A percentile compares a stretch with the other conserved stretches of the same genome.
Conservation (phyloP, 169 alveolate species). For the Eimeria falciformis region DNA sequence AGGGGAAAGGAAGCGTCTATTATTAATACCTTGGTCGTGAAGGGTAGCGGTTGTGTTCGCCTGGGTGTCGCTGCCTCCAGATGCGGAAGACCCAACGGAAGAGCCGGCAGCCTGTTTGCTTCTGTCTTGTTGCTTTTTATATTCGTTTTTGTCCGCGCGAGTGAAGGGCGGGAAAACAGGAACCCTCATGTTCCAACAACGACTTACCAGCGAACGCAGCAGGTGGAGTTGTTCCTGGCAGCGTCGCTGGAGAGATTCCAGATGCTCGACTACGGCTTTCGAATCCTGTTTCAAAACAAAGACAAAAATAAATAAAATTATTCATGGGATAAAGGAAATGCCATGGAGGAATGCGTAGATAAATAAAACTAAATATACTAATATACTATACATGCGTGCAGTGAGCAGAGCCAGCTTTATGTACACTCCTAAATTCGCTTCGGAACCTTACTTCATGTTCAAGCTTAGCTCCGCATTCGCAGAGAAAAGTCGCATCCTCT, state of each 20-base stretch:
- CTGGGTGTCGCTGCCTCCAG: background rate
- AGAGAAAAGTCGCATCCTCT: conserved; percentile 74
- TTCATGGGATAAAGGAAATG: too few relatives aligned
- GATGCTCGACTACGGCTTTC: conserved; percentile 38
- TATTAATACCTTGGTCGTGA: background rate
- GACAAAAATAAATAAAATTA: background rate
- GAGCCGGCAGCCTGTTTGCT: background rate
- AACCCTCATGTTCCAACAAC: conserved; percentile 64
- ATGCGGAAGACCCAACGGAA: background rate
- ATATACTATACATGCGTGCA: too few relatives aligned
- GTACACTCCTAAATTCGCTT: background rate
- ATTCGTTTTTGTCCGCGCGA: conserved; percentile 37
- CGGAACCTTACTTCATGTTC: conserved; percentile 74
- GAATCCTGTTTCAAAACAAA: conserved; percentile 26
- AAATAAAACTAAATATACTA: too few relatives aligned
- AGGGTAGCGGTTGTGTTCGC: background rate
- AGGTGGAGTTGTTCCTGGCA: conserved; percentile 60
- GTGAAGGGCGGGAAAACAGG: conserved; percentile 47
- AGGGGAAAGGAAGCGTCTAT: too few relatives aligned
- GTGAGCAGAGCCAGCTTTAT: too few relatives aligned
- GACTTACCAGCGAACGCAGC: conserved; percentile 38
- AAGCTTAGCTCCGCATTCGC: conserved; percentile 60
- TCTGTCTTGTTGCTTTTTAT: background rate
- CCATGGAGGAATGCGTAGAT: too few relatives aligned
- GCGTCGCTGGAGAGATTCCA: conserved; percentile 59